A percentile compares a stretch with the other conserved stretches of the same genome.
Evolutionary conservation across 805 yeast genomes (phyloP).

Genomic region (Zygosaccharomyces rouxii): DNA sequence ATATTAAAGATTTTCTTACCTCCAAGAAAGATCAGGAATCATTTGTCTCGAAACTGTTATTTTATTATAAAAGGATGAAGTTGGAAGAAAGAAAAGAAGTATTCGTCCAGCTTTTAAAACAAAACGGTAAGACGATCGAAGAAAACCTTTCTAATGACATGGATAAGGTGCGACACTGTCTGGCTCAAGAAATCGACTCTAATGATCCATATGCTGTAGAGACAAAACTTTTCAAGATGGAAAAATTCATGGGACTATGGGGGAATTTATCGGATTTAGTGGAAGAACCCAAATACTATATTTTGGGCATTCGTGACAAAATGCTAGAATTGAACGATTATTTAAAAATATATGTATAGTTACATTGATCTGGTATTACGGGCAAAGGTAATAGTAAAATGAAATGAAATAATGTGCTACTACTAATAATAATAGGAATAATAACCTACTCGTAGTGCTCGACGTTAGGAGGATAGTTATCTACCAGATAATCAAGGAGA

Average conservation of each 20-base stretch:
- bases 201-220: constrained; percentile 22
- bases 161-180: constrained; percentile 6
- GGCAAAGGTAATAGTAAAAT: not conserved
- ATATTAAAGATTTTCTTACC: constrained; percentile 21
- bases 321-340: constrained; percentile 12
- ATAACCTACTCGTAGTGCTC: constrained; percentile 8
- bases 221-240: constrained; percentile 23
- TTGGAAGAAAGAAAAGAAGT: constrained; percentile 15
- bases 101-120: constrained; percentile 15
- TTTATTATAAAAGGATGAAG: constrained; percentile 27
- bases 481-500: constrained; percentile 16
- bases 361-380: not conserved
- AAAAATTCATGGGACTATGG: constrained; percentile 18
- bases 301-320: constrained; percentile 28
- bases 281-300: constrained; percentile 23
- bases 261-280: constrained; percentile 4
- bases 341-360: constrained; percentile 7
- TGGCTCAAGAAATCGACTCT: not conserved
- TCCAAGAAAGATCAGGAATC: constrained; percentile 23
- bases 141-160: constrained; percentile 3
- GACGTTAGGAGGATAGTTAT: constrained; percentile 12
- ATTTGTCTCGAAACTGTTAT: constrained; percentile 26
- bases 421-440: not conserved
- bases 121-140: constrained; percentile 5
- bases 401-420: not conserved